Evolutionary conservation across 1,284 basidiomycete species (phyloP).

Genomic region (Xanthoconium separans): DNA sequence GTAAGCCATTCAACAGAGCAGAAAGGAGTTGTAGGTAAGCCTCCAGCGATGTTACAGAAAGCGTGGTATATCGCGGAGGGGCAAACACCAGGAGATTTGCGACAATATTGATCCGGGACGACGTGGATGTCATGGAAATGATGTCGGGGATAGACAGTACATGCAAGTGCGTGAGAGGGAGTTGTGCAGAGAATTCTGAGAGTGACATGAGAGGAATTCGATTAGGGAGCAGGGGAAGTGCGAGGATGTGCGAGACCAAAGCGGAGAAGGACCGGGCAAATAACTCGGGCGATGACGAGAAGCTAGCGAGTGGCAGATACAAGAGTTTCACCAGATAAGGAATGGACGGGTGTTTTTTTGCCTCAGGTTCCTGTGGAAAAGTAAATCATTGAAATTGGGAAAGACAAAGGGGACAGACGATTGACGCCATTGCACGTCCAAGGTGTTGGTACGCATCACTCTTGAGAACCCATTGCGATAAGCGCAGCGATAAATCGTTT

Average conservation of each 20-base stretch:
- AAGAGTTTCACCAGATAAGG: constrained; percentile 33
- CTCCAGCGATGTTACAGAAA: constrained; percentile 46
- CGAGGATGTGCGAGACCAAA: constrained; percentile 51
- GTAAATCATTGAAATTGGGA: constrained; percentile 1
- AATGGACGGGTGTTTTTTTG: constrained; percentile 28
- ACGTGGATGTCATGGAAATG: constrained; percentile 24
- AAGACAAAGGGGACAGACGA: constrained; percentile 22
- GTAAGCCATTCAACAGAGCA: constrained; percentile 52
- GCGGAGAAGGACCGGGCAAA: constrained; percentile 36
- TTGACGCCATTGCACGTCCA: constrained; percentile 17
- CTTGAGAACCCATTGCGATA: constrained; percentile 19
- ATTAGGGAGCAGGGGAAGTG: constrained; percentile 66
- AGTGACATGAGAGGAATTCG: constrained; percentile 59
- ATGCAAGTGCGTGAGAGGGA: constrained; percentile 44
- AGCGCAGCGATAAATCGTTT: constrained; percentile 9
- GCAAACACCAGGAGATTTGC: constrained; percentile 66
- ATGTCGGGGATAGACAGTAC: constrained; percentile 30
- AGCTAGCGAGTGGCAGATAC: constrained; percentile 26
- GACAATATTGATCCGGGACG: constrained; percentile 53
- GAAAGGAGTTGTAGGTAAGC: constrained; percentile 56
- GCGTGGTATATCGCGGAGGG: constrained; percentile 50
- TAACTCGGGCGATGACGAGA: constrained; percentile 31
- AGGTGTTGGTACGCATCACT: constrained; percentile 21
- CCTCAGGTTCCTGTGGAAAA: constrained; percentile 21
- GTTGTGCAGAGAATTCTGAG: constrained; percentile 40